These are phyloP conservation scores for Tolypocladium endophyticum DNA, from an alignment of 2,329 filamentous ascomycete species.

Conservation along the genomic window DNA sequence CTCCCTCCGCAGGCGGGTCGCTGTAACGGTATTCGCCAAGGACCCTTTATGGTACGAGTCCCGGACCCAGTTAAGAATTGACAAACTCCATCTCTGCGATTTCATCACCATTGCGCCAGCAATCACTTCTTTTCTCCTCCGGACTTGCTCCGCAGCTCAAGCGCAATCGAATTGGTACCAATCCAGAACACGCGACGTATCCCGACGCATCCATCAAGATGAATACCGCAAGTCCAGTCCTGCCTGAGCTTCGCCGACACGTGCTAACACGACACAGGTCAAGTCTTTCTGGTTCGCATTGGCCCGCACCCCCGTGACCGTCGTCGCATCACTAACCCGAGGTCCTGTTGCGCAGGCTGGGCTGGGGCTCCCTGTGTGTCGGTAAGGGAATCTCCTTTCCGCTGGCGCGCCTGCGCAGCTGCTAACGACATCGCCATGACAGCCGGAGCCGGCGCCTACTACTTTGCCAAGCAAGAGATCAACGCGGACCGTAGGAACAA, in stretches of 20 bases:
- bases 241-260: not conserved
- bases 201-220: conserved; percentile 21
- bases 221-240: conserved; percentile 39
- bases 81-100: not conserved
- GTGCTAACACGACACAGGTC: conserved; percentile 28
- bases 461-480: conserved; percentile 90
- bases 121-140: too few species aligned
- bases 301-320: not conserved
- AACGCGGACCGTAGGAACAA: conserved; percentile 75
- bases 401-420: not conserved
- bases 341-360: conserved; percentile 50
- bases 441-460: conserved; percentile 89
- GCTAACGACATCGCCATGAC: conserved; percentile 10
- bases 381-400: conserved; percentile 39
- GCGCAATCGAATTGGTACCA: not conserved
- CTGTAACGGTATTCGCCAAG: not conserved
- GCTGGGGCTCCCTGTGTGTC: conserved; percentile 81
- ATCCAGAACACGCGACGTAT: not conserved
- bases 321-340: conserved; percentile 1
- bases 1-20: not conserved
- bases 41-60: not conserved
- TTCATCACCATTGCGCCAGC: not conserved
- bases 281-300: conserved; percentile 55
- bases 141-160: too few species aligned
- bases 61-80: not conserved